A percentile compares a stretch with the other conserved stretches of the same genome.
phyloP scores from a whole-genome alignment of 106 monocot genomes.

The Apostasia shenzhenica region DNA sequence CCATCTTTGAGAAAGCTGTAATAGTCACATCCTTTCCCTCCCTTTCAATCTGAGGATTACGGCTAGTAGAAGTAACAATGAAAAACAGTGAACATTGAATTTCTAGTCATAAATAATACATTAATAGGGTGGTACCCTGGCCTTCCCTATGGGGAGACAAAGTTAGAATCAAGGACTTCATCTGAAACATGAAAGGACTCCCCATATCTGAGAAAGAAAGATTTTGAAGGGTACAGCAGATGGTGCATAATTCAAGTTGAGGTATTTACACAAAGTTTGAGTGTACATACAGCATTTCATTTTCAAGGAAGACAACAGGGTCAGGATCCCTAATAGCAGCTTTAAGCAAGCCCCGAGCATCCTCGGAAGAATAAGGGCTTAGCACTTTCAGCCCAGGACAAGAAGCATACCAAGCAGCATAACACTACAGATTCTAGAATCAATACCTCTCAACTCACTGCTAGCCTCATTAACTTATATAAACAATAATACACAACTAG shows the following conservation, averaged over 20 bases:
- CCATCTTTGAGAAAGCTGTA: slow-evolving; percentile 89
- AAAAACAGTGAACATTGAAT: slow-evolving; percentile 1
- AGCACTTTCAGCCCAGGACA: slow-evolving; percentile 82
- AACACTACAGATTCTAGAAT: slow-evolving; percentile 51
- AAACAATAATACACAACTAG: no score
- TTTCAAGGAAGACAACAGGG: slow-evolving; percentile 90
- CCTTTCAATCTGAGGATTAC: slow-evolving; percentile 60
- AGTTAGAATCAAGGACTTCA: slow-evolving; percentile 88
- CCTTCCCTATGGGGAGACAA: slow-evolving; percentile 90
- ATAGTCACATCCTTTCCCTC: slow-evolving; percentile 86
- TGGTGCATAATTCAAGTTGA: neutral
- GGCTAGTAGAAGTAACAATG: neutral
- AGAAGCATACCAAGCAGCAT: slow-evolving; percentile 84
- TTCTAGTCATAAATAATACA: neutral
- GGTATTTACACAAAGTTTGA: neutral
- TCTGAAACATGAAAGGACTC: slow-evolving; percentile 80
- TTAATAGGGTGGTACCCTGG: slow-evolving; percentile 39
- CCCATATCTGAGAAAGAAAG: slow-evolving; percentile 57
- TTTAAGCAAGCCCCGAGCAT: slow-evolving; percentile 91
- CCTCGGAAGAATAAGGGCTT: slow-evolving; percentile 75
- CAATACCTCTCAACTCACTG: no score
- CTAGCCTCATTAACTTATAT: no score
- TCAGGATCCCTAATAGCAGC: slow-evolving; percentile 92
- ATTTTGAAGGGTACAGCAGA: neutral
- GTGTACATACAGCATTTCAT: slow-evolving; percentile 67